These are phyloP conservation scores for Castanopsis chinensis DNA, from an alignment of 306 rosid species.

Conservation along the genomic window DNA sequence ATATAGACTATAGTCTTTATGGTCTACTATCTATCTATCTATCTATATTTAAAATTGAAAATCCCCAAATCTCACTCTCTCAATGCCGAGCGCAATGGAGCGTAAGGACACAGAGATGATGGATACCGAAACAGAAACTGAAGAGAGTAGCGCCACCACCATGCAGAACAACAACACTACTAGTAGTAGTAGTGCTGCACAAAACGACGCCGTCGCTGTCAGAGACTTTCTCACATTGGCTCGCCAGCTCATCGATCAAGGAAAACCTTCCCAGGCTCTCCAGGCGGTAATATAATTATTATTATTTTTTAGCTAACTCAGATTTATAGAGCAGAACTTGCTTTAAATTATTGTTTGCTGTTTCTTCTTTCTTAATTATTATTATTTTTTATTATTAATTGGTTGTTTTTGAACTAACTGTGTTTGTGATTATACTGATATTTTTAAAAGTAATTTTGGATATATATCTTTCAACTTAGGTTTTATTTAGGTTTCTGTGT, in stretches of 20 bases:
- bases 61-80: too few species aligned
- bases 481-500: too few species aligned
- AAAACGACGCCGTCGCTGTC: constrained; percentile 28
- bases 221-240: constrained; percentile 76
- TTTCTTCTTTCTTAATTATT: too few species aligned
- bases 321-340: neutral
- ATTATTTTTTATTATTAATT: too few species aligned
- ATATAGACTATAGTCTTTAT: too few species aligned
- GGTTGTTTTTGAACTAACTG: too few species aligned
- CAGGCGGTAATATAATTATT: constrained; percentile 54
- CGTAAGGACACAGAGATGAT: constrained; percentile 32
- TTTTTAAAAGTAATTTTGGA: too few species aligned
- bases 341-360: neutral
- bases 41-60: too few species aligned
- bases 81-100: constrained; percentile 35
- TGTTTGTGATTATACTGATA: too few species aligned
- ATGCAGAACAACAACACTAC: neutral
- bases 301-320: neutral
- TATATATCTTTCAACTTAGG: too few species aligned
- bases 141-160: neutral
- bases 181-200: constrained; percentile 10
- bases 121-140: constrained; percentile 22
- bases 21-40: too few species aligned
- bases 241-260: constrained; percentile 74
- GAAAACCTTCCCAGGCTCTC: constrained; percentile 89